These are phyloP conservation scores for Hypoxylon sp. DNA, from an alignment of 2,329 filamentous ascomycete species.

Conservation along the genomic window DNA sequence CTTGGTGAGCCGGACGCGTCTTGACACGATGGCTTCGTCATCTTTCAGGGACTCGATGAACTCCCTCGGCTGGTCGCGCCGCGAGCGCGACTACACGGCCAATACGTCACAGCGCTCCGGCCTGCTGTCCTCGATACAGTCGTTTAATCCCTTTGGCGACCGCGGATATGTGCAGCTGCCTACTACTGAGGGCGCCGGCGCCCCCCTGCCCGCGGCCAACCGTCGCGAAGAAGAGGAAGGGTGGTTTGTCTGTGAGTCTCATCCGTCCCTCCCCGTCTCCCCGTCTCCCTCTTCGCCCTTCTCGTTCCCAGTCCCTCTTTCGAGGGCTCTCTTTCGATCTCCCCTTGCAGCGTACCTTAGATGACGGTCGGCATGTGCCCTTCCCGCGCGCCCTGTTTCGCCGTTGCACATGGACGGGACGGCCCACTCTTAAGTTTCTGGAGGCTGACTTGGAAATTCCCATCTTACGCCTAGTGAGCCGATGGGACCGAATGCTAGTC, in stretches of 20 bases:
- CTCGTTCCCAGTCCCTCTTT: slow-evolving; percentile 35
- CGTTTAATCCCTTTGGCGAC: slow-evolving; percentile 85
- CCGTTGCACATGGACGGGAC: slow-evolving; percentile 48
- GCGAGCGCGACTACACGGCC: slow-evolving; percentile 78
- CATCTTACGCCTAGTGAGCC: slow-evolving; percentile 72
- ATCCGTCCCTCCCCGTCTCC: slow-evolving; percentile 34
- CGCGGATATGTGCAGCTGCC: slow-evolving; percentile 91
- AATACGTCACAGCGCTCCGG: slow-evolving; percentile 76
- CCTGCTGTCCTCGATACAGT: slow-evolving; percentile 81
- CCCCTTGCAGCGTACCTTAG: slow-evolving; percentile 52
- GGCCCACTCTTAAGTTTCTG: slow-evolving; percentile 33
- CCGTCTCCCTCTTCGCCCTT: slow-evolving; percentile 37
- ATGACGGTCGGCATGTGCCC: slow-evolving; percentile 53
- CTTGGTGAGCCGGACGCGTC: slow-evolving; percentile 5
- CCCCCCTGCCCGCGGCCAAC: slow-evolving; percentile 83
- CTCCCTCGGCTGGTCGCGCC: slow-evolving; percentile 91
- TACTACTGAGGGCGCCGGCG: slow-evolving; percentile 81
- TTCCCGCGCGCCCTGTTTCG: slow-evolving; percentile 53
- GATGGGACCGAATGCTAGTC: slow-evolving; percentile 94
- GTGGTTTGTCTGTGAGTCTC: slow-evolving; percentile 89
- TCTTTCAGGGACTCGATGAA: slow-evolving; percentile 95
- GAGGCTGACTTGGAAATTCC: slow-evolving; percentile 45
- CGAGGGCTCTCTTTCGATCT: no score
- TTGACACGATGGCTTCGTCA: slow-evolving; percentile 76
- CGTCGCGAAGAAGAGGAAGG: slow-evolving; percentile 94